These are phyloP conservation scores for Theobroma grandiflorum DNA, from an alignment of 441 rosid genomes.

Conservation along the genomic window DNA sequence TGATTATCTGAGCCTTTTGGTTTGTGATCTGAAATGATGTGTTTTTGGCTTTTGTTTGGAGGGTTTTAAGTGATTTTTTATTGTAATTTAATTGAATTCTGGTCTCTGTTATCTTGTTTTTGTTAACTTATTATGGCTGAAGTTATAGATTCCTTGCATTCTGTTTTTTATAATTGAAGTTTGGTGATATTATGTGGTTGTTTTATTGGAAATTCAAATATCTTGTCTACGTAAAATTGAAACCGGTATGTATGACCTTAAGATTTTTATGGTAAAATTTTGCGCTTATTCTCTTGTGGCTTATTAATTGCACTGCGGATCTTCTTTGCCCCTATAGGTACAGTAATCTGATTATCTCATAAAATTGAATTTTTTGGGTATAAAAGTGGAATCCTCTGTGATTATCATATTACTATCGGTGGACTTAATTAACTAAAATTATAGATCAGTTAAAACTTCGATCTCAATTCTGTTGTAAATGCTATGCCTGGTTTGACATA, in stretches of 20 bases:
- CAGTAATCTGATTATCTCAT: not conserved
- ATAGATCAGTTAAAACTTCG: conserved; percentile 1
- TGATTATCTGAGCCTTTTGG: not conserved
- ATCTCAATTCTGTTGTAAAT: conserved; percentile 12
- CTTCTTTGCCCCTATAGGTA: not conserved
- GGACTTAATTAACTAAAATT: not conserved
- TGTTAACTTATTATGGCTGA: not conserved
- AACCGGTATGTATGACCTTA: not conserved
- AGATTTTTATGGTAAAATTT: not conserved
- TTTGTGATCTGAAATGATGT: not conserved
- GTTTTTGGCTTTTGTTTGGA: not conserved
- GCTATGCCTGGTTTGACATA: not conserved
- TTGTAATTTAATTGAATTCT: not conserved
- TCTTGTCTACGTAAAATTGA: conserved; percentile 11
- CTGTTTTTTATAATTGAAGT: not conserved
- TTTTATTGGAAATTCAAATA: conserved; percentile 4
- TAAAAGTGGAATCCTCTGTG: not conserved
- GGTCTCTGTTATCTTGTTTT: not conserved
- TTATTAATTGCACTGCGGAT: not conserved
- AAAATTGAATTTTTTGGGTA: not conserved
- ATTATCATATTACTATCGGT: not conserved
- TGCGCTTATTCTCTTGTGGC: not conserved
- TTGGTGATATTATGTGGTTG: conserved; percentile 1
- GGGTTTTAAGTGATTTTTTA: conserved; percentile 7
- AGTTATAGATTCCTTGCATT: not conserved